A percentile compares a stretch with the other conserved stretches of the same genome.
Conservation (phyloP, 2,329 filamentous ascomycete species). For the Lecanoromycetidae sp. region DNA sequence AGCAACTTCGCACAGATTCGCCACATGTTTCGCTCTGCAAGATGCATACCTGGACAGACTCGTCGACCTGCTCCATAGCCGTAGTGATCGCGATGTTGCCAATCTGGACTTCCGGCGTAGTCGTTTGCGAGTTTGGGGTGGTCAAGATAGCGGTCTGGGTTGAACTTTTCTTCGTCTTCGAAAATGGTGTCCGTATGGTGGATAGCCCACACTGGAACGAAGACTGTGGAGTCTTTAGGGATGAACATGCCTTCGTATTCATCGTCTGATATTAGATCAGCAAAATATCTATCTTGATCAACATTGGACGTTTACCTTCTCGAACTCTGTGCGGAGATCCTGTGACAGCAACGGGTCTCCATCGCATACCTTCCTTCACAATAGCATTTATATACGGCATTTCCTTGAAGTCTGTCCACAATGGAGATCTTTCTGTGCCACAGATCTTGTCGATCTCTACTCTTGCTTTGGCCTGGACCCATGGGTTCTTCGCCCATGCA, state of each 20-base stretch:
- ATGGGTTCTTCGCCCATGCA: slow-evolving; percentile 1
- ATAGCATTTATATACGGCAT: slow-evolving; percentile 30
- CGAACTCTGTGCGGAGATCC: neutral
- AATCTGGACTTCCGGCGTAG: neutral
- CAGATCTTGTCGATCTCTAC: slow-evolving; percentile 27
- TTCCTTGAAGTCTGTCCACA: slow-evolving; percentile 23
- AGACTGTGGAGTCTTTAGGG: slow-evolving; percentile 21
- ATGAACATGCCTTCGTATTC: slow-evolving; percentile 21
- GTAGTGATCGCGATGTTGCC: slow-evolving; percentile 30
- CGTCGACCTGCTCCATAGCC: slow-evolving; percentile 22
- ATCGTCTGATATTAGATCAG: too few relatives aligned
- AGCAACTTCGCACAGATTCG: slow-evolving; percentile 20
- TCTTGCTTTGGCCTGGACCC: slow-evolving; percentile 5
- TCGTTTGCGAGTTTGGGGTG: neutral
- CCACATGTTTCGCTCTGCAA: slow-evolving; percentile 22
- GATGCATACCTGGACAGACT: slow-evolving; percentile 25
- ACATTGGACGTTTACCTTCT: neutral
- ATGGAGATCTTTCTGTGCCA: slow-evolving; percentile 24
- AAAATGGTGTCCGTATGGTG: slow-evolving; percentile 12
- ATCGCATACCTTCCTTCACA: slow-evolving; percentile 26
- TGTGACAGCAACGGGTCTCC: slow-evolving; percentile 19
- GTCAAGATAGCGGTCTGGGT: slow-evolving; percentile 1
- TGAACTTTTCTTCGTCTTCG: neutral
- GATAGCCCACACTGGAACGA: slow-evolving; percentile 23
- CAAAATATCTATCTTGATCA: neutral